Conservation (phyloP, 805 yeast genomes). For the Suhomyces sp. region DNA sequence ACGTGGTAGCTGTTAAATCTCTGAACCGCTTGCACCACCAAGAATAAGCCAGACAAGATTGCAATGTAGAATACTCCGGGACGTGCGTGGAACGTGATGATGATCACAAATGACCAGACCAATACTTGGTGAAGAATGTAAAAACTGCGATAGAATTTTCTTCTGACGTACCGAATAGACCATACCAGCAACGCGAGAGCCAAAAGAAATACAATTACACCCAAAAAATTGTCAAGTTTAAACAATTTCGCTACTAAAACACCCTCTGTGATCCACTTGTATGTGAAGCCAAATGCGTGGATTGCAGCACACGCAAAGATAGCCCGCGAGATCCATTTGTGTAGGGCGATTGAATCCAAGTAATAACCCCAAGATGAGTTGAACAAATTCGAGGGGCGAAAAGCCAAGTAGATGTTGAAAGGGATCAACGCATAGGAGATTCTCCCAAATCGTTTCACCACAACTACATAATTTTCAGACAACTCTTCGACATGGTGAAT, state of each 20-base stretch:
- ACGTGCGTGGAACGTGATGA: conserved; percentile 62
- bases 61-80: conserved; percentile 54
- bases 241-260: conserved; percentile 30
- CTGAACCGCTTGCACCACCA: conserved; percentile 36
- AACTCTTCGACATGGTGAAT: conserved; percentile 32
- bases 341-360: conserved; percentile 53
- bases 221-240: conserved; percentile 46
- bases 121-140: conserved; percentile 56
- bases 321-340: conserved; percentile 69
- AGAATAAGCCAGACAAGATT: conserved; percentile 15
- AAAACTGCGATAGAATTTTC: conserved; percentile 49
- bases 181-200: conserved; percentile 38
- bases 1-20: conserved; percentile 23
- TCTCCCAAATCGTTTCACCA: conserved; percentile 61
- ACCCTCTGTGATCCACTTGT: conserved; percentile 46
- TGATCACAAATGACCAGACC: conserved; percentile 42
- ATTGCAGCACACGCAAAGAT: conserved; percentile 43
- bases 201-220: conserved; percentile 43
- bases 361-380: conserved; percentile 39
- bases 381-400: conserved; percentile 46
- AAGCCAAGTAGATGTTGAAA: conserved; percentile 51
- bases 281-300: conserved; percentile 54
- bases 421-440: conserved; percentile 58
- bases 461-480: conserved; percentile 30
- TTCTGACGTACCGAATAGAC: conserved; percentile 50